Conservation (phyloP, 192 early-diverging fungal species). For the Umbelopsis ramanniana region DNA sequence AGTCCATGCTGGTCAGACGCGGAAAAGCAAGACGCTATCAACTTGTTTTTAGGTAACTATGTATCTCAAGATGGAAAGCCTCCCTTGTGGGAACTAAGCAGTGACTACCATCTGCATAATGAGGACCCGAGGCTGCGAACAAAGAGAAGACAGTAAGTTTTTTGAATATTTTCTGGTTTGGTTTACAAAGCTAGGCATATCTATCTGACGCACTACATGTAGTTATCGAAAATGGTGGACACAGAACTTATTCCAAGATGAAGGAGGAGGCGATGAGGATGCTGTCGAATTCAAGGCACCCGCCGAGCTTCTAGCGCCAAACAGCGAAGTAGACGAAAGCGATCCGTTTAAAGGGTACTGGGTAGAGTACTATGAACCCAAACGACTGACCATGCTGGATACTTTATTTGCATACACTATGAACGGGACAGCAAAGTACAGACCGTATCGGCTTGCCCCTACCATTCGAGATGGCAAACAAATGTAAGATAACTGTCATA, state of each 20-base stretch:
- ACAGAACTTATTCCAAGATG: conserved; percentile 44
- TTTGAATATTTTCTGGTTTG: no score
- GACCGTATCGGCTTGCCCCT: conserved; percentile 32
- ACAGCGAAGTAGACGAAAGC: conserved; percentile 32
- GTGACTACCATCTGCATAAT: conserved; percentile 82
- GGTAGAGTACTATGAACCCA: conserved; percentile 87
- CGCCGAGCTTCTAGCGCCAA: conserved; percentile 27
- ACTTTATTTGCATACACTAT: conserved; percentile 85
- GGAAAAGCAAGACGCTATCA: conserved; percentile 97
- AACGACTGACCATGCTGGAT: conserved; percentile 75
- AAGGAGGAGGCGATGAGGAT: conserved; percentile 31
- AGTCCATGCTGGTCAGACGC: conserved; percentile 82
- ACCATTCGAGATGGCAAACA: conserved; percentile 13
- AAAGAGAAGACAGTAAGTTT: conserved; percentile 54
- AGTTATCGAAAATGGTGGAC: conserved; percentile 74
- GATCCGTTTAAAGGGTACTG: conserved; percentile 67
- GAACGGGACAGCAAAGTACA: conserved; percentile 75
- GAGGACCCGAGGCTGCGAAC: conserved; percentile 53
- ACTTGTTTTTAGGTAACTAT: conserved; percentile 85
- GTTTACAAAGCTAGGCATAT: no score
- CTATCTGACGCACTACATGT: not conserved
- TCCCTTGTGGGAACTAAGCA: conserved; percentile 77
- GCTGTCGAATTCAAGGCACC: conserved; percentile 32
- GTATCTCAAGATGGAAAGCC: conserved; percentile 52
- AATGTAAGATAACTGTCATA: conserved; percentile 26